Evolutionary conservation across 2,329 filamentous ascomycete genomes (phyloP).

Genomic region (Plectosphaerella cucumerina): DNA sequence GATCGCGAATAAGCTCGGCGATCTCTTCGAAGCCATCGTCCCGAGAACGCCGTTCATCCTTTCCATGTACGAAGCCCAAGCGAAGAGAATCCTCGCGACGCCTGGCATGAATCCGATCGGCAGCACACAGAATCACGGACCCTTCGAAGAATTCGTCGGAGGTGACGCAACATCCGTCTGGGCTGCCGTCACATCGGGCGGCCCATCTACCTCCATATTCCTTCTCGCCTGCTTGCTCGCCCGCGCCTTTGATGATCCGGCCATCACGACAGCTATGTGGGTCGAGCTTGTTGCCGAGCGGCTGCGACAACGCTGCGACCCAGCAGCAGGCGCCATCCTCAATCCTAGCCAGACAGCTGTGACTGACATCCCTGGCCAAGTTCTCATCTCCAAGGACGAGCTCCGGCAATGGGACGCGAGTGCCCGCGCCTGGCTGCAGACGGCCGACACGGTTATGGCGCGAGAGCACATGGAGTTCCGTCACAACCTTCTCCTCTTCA

Average conservation of each 20-base stretch:
- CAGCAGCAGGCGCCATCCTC: neutral
- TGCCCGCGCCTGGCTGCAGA: conserved; percentile 25
- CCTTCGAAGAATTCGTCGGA: conserved; percentile 20
- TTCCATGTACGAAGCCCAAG: conserved; percentile 26
- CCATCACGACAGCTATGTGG: conserved; percentile 26
- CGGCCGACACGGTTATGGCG: conserved; percentile 18
- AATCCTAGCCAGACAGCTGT: neutral
- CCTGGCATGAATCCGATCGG: conserved; percentile 2
- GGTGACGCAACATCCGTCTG: conserved; percentile 13
- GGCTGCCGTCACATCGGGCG: conserved; percentile 22
- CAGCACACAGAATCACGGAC: neutral
- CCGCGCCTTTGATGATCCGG: conserved; percentile 13
- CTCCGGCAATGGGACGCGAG: conserved; percentile 25
- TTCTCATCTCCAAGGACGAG: conserved; percentile 15
- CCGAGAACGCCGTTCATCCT: conserved; percentile 26
- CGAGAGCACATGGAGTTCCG: conserved; percentile 17
- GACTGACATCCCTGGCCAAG: conserved; percentile 11
- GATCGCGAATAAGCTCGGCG: conserved; percentile 32
- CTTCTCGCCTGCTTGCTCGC: conserved; percentile 29
- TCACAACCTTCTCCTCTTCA: conserved; percentile 7
- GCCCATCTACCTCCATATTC: conserved; percentile 21
- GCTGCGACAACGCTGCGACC: neutral
- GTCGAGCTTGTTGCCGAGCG: conserved; percentile 19
- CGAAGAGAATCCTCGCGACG: conserved; percentile 22
- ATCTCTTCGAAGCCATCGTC: conserved; percentile 28